phyloP scores from a whole-genome alignment of 2,329 filamentous ascomycete species.

The Xenoacremonium recifei region DNA sequence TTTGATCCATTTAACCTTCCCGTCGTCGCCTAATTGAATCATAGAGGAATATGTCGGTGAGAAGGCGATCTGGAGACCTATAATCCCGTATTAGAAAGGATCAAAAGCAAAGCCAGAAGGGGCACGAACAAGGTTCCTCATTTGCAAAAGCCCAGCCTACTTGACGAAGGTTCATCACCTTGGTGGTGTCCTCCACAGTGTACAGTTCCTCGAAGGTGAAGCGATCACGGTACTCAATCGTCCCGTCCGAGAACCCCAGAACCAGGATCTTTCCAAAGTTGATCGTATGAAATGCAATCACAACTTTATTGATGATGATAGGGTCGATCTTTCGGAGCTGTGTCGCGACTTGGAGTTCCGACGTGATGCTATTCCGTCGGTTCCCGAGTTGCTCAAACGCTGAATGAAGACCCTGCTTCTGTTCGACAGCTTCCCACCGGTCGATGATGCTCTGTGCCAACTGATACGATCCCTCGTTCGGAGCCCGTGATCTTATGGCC shows the following conservation, averaged over 20 bases:
- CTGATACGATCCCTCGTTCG: conserved; percentile 55
- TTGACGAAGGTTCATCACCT: conserved; percentile 70
- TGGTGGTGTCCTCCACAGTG: conserved; percentile 60
- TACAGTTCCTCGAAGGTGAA: conserved; percentile 68
- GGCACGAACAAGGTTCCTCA: conserved; percentile 59
- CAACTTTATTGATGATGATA: conserved; percentile 66
- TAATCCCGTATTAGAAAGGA: conserved; percentile 13
- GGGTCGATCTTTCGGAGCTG: conserved; percentile 65
- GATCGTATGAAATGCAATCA: conserved; percentile 66
- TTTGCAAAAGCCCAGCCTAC: conserved; percentile 73
- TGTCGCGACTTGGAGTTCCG: conserved; percentile 31
- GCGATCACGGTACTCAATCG: conserved; percentile 76
- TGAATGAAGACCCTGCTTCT: conserved; percentile 65
- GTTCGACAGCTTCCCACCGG: conserved; percentile 77
- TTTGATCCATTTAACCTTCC: conserved; percentile 57
- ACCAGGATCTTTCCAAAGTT: conserved; percentile 71
- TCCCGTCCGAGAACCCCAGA: conserved; percentile 76
- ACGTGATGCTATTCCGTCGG: conserved; percentile 54
- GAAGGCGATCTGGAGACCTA: conserved; percentile 58
- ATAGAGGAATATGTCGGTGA: conserved; percentile 61
- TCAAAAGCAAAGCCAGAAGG: not conserved
- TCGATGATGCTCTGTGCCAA: conserved; percentile 73
- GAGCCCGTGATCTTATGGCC: conserved; percentile 65
- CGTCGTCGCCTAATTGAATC: conserved; percentile 57
- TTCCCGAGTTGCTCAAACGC: conserved; percentile 73